Evolutionary conservation across 2,329 filamentous ascomycete genomes (phyloP), one percentile per base, ranked within the genome.

Genomic region (Dryadomyces sulphureus): DNA sequence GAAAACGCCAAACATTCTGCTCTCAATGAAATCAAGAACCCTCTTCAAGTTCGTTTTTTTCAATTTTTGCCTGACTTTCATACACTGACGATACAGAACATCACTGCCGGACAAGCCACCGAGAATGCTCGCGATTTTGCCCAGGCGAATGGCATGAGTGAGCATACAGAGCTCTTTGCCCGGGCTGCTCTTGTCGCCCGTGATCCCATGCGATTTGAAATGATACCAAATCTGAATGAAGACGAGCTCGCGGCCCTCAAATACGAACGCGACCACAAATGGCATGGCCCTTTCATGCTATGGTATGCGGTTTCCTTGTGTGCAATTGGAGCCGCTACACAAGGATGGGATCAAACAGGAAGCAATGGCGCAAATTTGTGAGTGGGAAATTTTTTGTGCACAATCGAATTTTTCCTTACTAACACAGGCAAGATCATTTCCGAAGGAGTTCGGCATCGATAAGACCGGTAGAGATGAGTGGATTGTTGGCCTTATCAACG

Each of bases 121-220:
- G 19, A 30, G 11, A 30, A 43, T 22, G 45, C 45, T 19, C 39
- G 40, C 7, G 14, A 34, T 2, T 47, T 17, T 44, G 45, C 45
- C 11, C 17, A 47, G 19, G 16, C 34, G 17, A 73, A 81, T 52
- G 68, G 68, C 21, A 66, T 88, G 32, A 59, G 63, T 2, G 72
- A 81, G 46, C 69, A 80, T 52, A 62, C 75, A 3, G 62, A 65
- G 5, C 57, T 82, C 11, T 68, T 87, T 44, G 68, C 73, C 44
- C 80, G 79, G 53, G 84, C 81, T 27, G 84, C 84, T 4, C 67
- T 89, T 12, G 72, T 88, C 19, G 84, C 84, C 3, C 81, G 84
- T 57, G 76, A 81, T 52, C 82, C 81, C 0, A 63, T 65, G 6
- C 66, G 69, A 25, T 84, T 66, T 57, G 79, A 84, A 48, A 65